Percentiles rank a stretch among this genome's conserved stretches.
Evolutionary conservation across 805 yeast genomes (phyloP).

Genomic region (Lachancea sp.): DNA sequence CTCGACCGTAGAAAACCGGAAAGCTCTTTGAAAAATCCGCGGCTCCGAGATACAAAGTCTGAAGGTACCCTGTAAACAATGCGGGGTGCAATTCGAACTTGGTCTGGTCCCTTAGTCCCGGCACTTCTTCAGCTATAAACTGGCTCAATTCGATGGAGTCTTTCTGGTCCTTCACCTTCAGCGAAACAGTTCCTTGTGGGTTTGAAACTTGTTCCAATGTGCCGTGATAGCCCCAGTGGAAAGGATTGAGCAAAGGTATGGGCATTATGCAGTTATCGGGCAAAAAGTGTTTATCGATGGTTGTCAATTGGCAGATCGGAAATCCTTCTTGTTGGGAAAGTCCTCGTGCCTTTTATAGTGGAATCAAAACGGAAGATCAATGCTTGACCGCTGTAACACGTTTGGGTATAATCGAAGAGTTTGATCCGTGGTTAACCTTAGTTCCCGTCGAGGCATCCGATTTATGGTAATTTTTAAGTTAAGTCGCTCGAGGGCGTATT

Average conservation of each 20-base stretch:
- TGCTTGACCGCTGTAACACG: no score
- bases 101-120: conserved; percentile 42
- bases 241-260: conserved; percentile 20
- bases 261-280: background rate
- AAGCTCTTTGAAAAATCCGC: conserved; percentile 48
- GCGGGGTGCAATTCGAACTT: conserved; percentile 56
- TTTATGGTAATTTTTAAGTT: background rate
- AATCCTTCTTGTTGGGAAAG: no score
- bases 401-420: no score
- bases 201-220: conserved; percentile 25
- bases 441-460: no score
- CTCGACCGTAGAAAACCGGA: conserved; percentile 67
- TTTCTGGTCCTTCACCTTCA: conserved; percentile 17
- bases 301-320: no score
- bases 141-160: conserved; percentile 16
- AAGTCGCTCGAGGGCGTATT: background rate
- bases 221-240: conserved; percentile 33
- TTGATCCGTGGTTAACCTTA: no score
- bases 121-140: conserved; percentile 31
- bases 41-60: conserved; percentile 62
- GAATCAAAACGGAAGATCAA: background rate
- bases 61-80: conserved; percentile 66
- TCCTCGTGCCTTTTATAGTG: background rate
- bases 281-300: background rate
- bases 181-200: conserved; percentile 19